Base-by-base conservation (phyloP, 2,329 filamentous ascomycete genomes). In the Microdochium nivale region DNA sequence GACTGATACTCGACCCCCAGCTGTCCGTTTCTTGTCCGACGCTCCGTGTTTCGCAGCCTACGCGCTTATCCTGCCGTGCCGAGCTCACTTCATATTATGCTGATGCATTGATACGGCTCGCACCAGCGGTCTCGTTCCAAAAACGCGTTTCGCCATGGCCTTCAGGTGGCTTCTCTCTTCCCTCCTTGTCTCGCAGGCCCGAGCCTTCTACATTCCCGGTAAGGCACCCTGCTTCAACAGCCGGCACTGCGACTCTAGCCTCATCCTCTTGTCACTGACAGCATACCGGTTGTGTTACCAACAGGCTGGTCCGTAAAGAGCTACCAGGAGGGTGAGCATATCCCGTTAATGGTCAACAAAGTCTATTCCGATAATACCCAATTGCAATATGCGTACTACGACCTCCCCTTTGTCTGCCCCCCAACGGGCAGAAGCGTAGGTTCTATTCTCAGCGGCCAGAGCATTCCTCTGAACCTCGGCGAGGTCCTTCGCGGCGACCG, bases 341-440 rank as follows among this genome's bases (percentile, higher is more conserved):
- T 95, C 37, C 89, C 90, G 1, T 76, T 96, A n/a, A 83, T 92
- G 52, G 87, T 94, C 57, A 95, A 95, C 73, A 95, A 95, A 68
- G 84, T 91, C 60, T 95, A 91, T 69, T 95, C 89, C 51, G 90
- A 95, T 69, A 84, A 88, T 61, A 94, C 88, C 8, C 86, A 94
- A 66, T 74, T 95, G n/a, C 89, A 95, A 67, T 95, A 90, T 79
- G 89, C 89, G 59, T 95, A 92, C 72, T 88, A 86, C 66, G 87
- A 94, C 60, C 82, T 95, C 1, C 89, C 90, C 8, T 95, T 95
- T 66, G 87, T 92, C 51, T 95, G 89, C 63, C 87, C 87, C 11
- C 86, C 88, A 1, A 87, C 83, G 9, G 87, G 87, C 49, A 76
- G 80, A 55, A 77, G 81, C 58, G 76, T 79, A 49, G 86, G 84